Evolutionary conservation across 2,329 filamentous ascomycete genomes (phyloP), one percentile per base, ranked within the genome.

Genomic region (Neoarthrinium moseri): DNA sequence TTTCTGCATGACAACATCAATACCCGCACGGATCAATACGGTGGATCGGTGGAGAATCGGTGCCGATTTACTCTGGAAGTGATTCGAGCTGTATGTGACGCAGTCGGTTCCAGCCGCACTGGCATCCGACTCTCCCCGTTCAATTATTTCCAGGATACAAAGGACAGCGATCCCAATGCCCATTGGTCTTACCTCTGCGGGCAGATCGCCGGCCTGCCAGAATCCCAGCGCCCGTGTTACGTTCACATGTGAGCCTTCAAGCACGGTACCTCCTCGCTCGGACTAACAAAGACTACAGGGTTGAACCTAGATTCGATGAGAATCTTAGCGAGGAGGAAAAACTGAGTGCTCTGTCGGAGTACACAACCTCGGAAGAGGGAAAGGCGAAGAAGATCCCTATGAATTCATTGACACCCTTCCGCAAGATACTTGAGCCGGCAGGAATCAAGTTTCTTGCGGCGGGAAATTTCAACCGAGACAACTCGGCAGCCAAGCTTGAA

Each of bases 251-350:
- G 53, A 52, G 65, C 23, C n/a, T 7, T 10, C 18, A 13, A 10
- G 20, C 24, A 27, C 20, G 11, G 5, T 4, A 30, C 3, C 5
- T 21, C 20, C 6, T 10, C 5, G 30, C 20, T 3, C 6, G 18
- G 11, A 17, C 24, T 41, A 20, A 41, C n/a, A 3, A 17, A 12
- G 4, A n/a, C 4, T 2, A 11, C 10, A 70, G 66, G 66, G 54
- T 75, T 7, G 72, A 75, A 58, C 70, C 72, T 12, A 67, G 71
- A 4, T 73, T 73, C 30, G 71, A 74, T 24, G 71, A 74, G 49
- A 65, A 71, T 1, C 57, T 74, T 7, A 64, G 72, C 37, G 71
- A 74, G 59, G 55, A 64, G 32, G 60, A 67, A 24, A 74, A 74
- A 56, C 52, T 75, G 27, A 60, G 59, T 2, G 63, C 71, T 0